These are phyloP conservation scores for Massarina eburnea DNA, from an alignment of 2,329 filamentous ascomycete genomes.

Conservation along the genomic window DNA sequence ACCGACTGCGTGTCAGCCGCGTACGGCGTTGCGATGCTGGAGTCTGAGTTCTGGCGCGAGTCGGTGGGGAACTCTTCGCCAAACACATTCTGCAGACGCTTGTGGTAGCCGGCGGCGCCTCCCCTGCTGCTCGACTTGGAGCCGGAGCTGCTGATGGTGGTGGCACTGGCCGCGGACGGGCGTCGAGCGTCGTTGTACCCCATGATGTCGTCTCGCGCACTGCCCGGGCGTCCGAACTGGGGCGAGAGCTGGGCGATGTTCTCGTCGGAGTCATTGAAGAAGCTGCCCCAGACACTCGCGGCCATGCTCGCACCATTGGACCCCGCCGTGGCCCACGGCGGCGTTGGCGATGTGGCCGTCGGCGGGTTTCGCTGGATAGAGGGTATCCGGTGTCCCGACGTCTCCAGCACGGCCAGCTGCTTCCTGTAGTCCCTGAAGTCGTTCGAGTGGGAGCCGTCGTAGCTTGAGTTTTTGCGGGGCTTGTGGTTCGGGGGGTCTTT, in stretches of 20 bases:
- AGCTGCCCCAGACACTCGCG: conserved; percentile 55
- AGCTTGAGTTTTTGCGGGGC: conserved; percentile 48
- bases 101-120: conserved; percentile 54
- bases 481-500: conserved; percentile 37
- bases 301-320: conserved; percentile 45
- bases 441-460: conserved; percentile 58
- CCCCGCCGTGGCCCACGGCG: conserved; percentile 54
- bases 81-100: conserved; percentile 89
- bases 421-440: conserved; percentile 71
- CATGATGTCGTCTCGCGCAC: conserved; percentile 51
- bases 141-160: conserved; percentile 81
- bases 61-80: conserved; percentile 80
- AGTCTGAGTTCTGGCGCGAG: conserved; percentile 68
- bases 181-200: conserved; percentile 68
- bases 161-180: conserved; percentile 85
- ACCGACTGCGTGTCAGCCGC: conserved; percentile 59
- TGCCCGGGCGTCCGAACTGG: conserved; percentile 60
- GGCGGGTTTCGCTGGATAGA: conserved; percentile 61
- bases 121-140: conserved; percentile 72
- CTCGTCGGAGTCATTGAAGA: conserved; percentile 76
- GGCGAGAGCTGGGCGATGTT: conserved; percentile 70
- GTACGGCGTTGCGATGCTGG: conserved; percentile 59
- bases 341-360: conserved; percentile 53
- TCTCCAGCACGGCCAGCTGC: conserved; percentile 69
- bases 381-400: conserved; percentile 58